Conservation (phyloP, 2,329 filamentous ascomycete species). For the Fusarium sp. region DNA sequence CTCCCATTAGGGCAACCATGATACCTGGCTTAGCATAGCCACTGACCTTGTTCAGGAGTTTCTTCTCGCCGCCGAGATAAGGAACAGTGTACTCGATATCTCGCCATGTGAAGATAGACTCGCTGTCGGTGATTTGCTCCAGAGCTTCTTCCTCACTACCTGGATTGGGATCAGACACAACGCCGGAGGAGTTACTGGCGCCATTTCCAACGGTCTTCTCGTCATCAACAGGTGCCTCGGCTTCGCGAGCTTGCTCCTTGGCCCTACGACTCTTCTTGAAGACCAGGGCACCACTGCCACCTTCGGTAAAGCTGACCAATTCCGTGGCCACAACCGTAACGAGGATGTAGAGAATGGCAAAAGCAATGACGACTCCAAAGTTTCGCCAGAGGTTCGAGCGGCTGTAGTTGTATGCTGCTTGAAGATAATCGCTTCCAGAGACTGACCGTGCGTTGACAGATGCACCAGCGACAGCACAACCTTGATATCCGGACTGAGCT, state of each 20-base stretch:
- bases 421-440: slow-evolving; percentile 67
- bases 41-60: slow-evolving; percentile 64
- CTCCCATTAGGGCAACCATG: slow-evolving; percentile 85
- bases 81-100: slow-evolving; percentile 80
- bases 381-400: slow-evolving; percentile 41
- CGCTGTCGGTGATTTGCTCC: slow-evolving; percentile 48
- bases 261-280: slow-evolving; percentile 75
- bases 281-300: slow-evolving; percentile 75
- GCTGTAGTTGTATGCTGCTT: slow-evolving; percentile 60
- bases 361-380: slow-evolving; percentile 40
- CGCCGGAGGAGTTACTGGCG: slow-evolving; percentile 2
- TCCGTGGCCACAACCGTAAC: slow-evolving; percentile 39
- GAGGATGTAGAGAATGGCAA: slow-evolving; percentile 33
- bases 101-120: slow-evolving; percentile 74
- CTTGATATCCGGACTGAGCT: slow-evolving; percentile 58
- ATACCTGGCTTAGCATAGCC: slow-evolving; percentile 84
- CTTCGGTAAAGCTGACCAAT: slow-evolving; percentile 54
- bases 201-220: slow-evolving; percentile 37
- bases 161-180: slow-evolving; percentile 14
- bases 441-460: slow-evolving; percentile 47
- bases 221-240: slow-evolving; percentile 45
- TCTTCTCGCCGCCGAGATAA: slow-evolving; percentile 47
- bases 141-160: slow-evolving; percentile 22
- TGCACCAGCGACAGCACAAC: slow-evolving; percentile 68
- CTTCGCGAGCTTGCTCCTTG: slow-evolving; percentile 57